Base-by-base conservation (phyloP, 495 filamentous ascomycete genomes). In the Penicillium arizonense region DNA sequence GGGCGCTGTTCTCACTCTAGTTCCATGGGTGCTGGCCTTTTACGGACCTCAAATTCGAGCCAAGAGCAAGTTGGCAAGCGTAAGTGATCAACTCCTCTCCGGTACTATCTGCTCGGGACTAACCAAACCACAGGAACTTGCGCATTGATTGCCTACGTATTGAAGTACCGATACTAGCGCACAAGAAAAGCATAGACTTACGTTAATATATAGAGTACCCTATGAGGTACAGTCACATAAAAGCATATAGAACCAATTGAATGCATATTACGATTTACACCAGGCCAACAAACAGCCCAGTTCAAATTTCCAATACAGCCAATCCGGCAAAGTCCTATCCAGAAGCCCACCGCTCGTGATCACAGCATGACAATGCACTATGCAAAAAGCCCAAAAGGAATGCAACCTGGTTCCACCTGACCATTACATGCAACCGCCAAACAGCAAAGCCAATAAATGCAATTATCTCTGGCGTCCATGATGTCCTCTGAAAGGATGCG, bases 21-120 rank as follows among this genome's bases (percentile, higher is more conserved):
- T 96, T 28, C 93, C 92, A 0, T 96, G 90, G 89, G 82, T 90
- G 6, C 68, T 97, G 59, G 83, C 91, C 3, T 82, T 92, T 28
- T 95, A 82, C 61, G 93, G 93, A 3, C 83, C 86, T 18, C 80
- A 62, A 69, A 95, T 97, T 53, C 76, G 93, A 47, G 85, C 82
- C 11, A 82, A 85, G 63, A 91, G 88, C 60, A 85, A 85, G 55
- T 85, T 96, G 75, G 91, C 91, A 2, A 81, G 73, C 59, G 72
- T 75, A 59, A 44, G 72, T 72, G 52, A 13, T 33, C 5, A 12
- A 21, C 28, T 33, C 18, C 8, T 2, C 16, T 16, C 11, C 43
- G 2, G 8, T 40, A 6, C 4, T 9, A 40, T 34, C 42, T 39
- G 40, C 21, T 33, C 3, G 1, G 23, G 50, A 47, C 50, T 72